Evolutionary conservation across 2,329 filamentous ascomycete species (phyloP).

Genomic region (Amphichorda felina): DNA sequence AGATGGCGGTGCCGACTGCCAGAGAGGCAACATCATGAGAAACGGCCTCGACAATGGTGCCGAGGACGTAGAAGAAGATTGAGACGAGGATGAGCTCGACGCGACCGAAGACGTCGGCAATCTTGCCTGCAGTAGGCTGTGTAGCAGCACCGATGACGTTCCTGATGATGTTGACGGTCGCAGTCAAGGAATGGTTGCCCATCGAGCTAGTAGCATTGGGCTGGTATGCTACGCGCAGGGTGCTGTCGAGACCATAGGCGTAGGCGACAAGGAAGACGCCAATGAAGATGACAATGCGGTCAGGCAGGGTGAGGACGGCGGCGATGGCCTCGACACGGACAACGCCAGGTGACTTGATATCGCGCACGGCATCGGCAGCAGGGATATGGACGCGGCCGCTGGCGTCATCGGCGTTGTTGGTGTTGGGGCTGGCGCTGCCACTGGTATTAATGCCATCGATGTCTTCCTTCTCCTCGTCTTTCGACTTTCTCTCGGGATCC

Average conservation of each 20-base stretch:
- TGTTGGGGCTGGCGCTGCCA: too few species aligned
- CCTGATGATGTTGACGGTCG: conserved; percentile 45
- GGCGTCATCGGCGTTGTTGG: too few species aligned
- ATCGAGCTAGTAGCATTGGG: conserved; percentile 39
- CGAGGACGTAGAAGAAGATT: conserved; percentile 47
- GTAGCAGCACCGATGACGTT: conserved; percentile 48
- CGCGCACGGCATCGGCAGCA: conserved; percentile 3
- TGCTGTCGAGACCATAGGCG: conserved; percentile 49
- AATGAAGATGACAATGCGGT: conserved; percentile 46
- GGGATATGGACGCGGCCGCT: neutral
- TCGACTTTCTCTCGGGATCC: too few species aligned
- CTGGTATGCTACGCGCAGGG: conserved; percentile 33
- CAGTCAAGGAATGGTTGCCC: conserved; percentile 38
- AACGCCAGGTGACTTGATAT: conserved; percentile 32
- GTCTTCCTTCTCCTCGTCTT: too few species aligned
- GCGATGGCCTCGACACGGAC: conserved; percentile 45
- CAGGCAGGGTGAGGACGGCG: conserved; percentile 33
- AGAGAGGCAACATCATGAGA: conserved; percentile 37
- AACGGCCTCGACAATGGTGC: conserved; percentile 44
- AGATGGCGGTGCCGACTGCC: conserved; percentile 44
- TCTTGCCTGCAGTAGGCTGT: conserved; percentile 43
- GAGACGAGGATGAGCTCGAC: conserved; percentile 43
- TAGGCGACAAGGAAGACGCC: conserved; percentile 53
- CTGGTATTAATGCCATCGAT: too few species aligned
- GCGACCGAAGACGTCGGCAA: conserved; percentile 52